Base-by-base conservation (phyloP, 371 early-diverging fungal species). In the Coemansia linderi region DNA sequence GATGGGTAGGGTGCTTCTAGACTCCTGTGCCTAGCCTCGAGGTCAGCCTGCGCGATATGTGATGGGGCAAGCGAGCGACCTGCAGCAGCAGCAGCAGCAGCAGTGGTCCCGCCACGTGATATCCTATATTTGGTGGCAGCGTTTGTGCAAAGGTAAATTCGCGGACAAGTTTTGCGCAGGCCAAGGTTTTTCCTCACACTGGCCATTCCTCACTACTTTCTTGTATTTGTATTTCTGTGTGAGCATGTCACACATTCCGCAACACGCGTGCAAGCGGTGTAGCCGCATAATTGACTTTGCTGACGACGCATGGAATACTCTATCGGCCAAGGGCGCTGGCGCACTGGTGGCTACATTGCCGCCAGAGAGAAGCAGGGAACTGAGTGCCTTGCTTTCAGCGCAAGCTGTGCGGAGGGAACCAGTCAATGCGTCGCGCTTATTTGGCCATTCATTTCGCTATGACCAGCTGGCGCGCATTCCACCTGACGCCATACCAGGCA, bases 371-470 rank as follows among this genome's bases (percentile, higher is more conserved):
- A 54, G 68, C 61, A 44, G 33, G 36, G 69, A 76, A 56, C 72
- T 72, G 10, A 54, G 52, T 5, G n/a, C 52, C 7, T 22, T 61
- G 33, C 39, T 72, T 12, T 27, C 48, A 31, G 38, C 41, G 15
- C 64, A 38, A 24, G 37, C 17, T 5, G 36, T 4, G 48, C 37
- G 37, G 10, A 41, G 27, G 1, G 61, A 59, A 6, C 12, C 61
- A 2, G 13, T 27, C 12, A 69, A 73, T 22, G 19, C 71, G 19
- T 71, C 75, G 17, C 64, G 68, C 37, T 61, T 71, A 29, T 60
- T 75, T 38, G 65, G 46, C 52, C 58, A 71, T 38, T 65, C 72
- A 17, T 70, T 75, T 43, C 72, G 75, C 54, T 58, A 71, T 0
- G 75, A 75, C 65, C 36, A 56, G 12, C 29, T 68, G 13, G 15